phyloP scores from a whole-genome alignment of 2,329 filamentous ascomycete species.

The Aurifilum marmelostoma region DNA sequence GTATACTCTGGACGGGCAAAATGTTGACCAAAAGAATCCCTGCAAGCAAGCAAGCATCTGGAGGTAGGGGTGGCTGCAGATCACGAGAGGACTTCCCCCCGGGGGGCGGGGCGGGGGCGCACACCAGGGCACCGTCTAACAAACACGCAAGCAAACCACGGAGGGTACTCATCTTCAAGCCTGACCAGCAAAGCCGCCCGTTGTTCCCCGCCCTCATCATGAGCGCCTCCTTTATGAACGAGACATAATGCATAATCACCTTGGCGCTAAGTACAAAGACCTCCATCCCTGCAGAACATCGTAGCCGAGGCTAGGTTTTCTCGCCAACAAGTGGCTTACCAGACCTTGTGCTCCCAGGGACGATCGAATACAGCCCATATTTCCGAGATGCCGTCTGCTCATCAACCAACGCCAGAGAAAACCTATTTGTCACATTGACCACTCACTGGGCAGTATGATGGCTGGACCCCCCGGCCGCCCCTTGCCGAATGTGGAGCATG shows the following conservation, averaged over 20 bases:
- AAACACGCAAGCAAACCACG: neutral
- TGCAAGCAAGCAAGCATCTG: neutral
- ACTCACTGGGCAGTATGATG: neutral
- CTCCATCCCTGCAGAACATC: neutral
- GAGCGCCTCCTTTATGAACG: neutral
- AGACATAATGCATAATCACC: neutral
- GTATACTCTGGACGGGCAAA: neutral
- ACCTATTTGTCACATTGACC: neutral
- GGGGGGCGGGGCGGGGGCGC: no score
- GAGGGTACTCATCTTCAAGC: neutral
- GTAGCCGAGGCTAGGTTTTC: neutral
- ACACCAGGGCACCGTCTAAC: neutral
- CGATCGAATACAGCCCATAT: neutral
- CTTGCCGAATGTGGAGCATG: neutral
- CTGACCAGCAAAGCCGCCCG: no score
- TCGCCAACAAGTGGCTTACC: neutral
- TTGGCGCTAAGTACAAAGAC: neutral
- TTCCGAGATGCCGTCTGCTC: neutral
- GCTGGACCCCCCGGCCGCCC: neutral
- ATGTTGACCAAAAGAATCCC: neutral
- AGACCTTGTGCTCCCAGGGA: neutral
- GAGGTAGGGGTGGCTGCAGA: neutral
- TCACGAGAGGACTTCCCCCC: no score
- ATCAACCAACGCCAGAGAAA: neutral
- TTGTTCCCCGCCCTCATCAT: no score